Base-by-base conservation (phyloP, 2,329 filamentous ascomycete species). In the Aspergillus ibericus region DNA sequence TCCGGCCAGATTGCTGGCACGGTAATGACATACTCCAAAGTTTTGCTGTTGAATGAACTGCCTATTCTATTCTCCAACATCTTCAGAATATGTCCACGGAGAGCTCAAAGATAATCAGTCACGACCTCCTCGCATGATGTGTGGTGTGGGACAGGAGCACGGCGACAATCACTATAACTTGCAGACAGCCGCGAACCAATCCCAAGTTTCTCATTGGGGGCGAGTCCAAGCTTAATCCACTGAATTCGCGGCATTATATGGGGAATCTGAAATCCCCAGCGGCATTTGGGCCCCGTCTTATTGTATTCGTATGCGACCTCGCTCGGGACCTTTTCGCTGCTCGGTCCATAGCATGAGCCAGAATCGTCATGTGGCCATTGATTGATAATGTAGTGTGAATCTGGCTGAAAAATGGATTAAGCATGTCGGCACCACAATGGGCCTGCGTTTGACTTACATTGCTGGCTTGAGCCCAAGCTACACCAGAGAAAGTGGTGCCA, bases 1-100 rank as follows among this genome's bases (percentile, higher is more conserved):
- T 73, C 70, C 5, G 65, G 57, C 68, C 69, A 72, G 10, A 73
- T 63, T 2, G 69, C 70, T 1, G 72, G 70, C 5, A 72, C 68
- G 1, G 68, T 73, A 18, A 73, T 66, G 13, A 67, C 62, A 29
- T 63, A 70, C 32, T 63, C 58, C n/a, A 69, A 35, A 4, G 27
- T 29, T 22, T 61, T 61, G 9, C 50, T 35, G 3, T 61, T 25
- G 25, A 66, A 34, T 3, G 53, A 56, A 10, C 20, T 44, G 8
- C 62, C 63, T 10, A 65, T 63, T 63, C 1, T 25, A 18, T 29
- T 59, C n/a, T n/a, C 59, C 5, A 68, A 44, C 16, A 59, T 35
- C 6, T 55, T 35, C 15, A 59, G 9, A 2, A 55, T 55, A 46
- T 67, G 64, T 4, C 60, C 47, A 4, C 48, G 55, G 2, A 70